A percentile compares a stretch with the other conserved stretches of the same genome.
Evolutionary conservation across 2,329 filamentous ascomycete genomes (phyloP).

Genomic region (Colletotrichum somersetense): DNA sequence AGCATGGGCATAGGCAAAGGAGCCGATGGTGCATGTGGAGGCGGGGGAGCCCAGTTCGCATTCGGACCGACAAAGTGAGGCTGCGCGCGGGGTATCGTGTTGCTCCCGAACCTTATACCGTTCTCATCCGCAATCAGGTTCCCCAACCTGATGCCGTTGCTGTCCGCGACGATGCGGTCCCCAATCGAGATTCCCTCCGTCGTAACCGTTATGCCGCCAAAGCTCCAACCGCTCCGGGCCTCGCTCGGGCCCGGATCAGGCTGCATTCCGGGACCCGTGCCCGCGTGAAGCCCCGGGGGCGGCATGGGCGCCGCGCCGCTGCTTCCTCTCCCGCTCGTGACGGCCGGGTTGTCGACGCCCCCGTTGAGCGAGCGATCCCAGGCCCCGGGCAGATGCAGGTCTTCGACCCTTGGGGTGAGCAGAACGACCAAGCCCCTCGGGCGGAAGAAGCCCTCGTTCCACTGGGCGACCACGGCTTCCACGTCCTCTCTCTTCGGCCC

Average conservation of each 20-base stretch:
- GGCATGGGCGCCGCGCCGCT: conserved; percentile 14
- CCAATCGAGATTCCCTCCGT: conserved; percentile 59
- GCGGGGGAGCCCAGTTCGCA: conserved; percentile 21
- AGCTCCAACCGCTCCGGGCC: conserved; percentile 45
- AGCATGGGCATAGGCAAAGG: conserved; percentile 11
- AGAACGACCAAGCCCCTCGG: conserved; percentile 62
- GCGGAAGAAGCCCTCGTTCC: conserved; percentile 69
- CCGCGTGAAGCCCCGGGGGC: conserved; percentile 11
- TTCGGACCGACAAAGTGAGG: conserved; percentile 27
- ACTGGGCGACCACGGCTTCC: conserved; percentile 60
- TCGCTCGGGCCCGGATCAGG: conserved; percentile 43
- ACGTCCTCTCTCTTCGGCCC: conserved; percentile 28
- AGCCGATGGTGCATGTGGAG: background rate
- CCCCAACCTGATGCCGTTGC: conserved; percentile 61
- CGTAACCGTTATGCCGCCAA: conserved; percentile 58
- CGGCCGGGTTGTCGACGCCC: conserved; percentile 20
- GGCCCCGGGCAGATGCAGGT: conserved; percentile 48
- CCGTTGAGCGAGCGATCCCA: conserved; percentile 50
- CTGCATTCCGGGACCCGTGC: conserved; percentile 39
- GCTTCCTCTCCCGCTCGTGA: background rate
- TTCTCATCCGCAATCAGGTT: conserved; percentile 57
- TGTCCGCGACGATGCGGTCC: conserved; percentile 58
- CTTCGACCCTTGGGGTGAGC: conserved; percentile 45
- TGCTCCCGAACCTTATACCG: conserved; percentile 51
- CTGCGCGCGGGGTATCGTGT: conserved; percentile 27